Conservation (phyloP, 257 asterid species). For the Coffea eugenioides region DNA sequence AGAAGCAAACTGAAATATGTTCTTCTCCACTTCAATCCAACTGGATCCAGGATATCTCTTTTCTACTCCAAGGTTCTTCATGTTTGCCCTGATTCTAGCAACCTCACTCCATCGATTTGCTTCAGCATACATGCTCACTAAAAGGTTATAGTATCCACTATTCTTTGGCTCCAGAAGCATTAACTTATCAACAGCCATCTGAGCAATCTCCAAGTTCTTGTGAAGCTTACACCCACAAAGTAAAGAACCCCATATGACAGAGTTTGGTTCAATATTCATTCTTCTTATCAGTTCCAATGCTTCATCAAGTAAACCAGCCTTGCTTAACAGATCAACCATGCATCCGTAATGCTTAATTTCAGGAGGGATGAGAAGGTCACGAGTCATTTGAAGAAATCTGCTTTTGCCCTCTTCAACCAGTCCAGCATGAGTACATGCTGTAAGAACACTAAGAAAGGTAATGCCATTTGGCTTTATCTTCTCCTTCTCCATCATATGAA, state of each 20-base stretch:
- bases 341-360: slow-evolving; percentile 80
- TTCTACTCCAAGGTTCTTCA: slow-evolving; percentile 64
- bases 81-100: slow-evolving; percentile 43
- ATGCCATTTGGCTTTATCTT: slow-evolving; percentile 59
- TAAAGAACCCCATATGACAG: slow-evolving; percentile 75
- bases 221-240: slow-evolving; percentile 74
- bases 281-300: slow-evolving; percentile 57
- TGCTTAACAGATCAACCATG: slow-evolving; percentile 72
- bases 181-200: slow-evolving; percentile 53
- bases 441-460: slow-evolving; percentile 64
- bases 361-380: slow-evolving; percentile 43
- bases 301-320: slow-evolving; percentile 76
- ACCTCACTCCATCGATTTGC: slow-evolving; percentile 67
- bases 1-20: slow-evolving; percentile 67
- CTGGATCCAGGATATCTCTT: slow-evolving; percentile 65
- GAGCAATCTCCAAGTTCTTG: slow-evolving; percentile 66
- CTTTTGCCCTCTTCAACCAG: slow-evolving; percentile 63
- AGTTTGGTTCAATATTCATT: slow-evolving; percentile 73
- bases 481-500: slow-evolving; percentile 53
- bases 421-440: slow-evolving; percentile 84
- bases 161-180: slow-evolving; percentile 57
- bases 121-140: slow-evolving; percentile 72
- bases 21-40: slow-evolving; percentile 64
- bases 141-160: slow-evolving; percentile 56
- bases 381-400: slow-evolving; percentile 52